phyloP scores from a whole-genome alignment of 192 early-diverging fungal genomes.

The Polychytrium aggregatum region DNA sequence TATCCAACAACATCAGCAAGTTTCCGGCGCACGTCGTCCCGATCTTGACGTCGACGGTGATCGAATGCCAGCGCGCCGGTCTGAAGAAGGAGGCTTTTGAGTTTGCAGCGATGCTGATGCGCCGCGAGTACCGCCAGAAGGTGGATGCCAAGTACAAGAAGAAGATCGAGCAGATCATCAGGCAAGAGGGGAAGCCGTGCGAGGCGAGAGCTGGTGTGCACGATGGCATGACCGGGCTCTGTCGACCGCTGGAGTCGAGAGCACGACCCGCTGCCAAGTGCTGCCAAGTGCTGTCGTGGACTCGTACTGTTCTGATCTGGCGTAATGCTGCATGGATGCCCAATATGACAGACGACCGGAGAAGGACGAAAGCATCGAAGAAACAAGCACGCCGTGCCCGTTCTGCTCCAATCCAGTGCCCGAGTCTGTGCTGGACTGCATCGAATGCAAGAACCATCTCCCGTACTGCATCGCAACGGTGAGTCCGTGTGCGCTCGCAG shows the following conservation, averaged over 20 bases:
- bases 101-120: constrained; percentile 44
- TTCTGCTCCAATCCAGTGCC: constrained; percentile 29
- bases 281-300: no score
- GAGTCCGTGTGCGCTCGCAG: constrained; percentile 3
- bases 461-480: constrained; percentile 53
- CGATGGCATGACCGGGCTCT: no score
- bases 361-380: constrained; percentile 31
- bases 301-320: not conserved
- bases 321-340: not conserved
- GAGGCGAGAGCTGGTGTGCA: no score
- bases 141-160: constrained; percentile 45
- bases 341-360: constrained; percentile 30
- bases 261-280: no score
- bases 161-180: constrained; percentile 44
- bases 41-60: constrained; percentile 51
- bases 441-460: constrained; percentile 45
- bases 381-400: constrained; percentile 37
- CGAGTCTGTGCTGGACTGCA: constrained; percentile 38
- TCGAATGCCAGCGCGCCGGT: constrained; percentile 43
- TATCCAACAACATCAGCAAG: constrained; percentile 40
- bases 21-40: constrained; percentile 43
- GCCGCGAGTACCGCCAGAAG: constrained; percentile 44
- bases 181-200: constrained; percentile 16
- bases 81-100: constrained; percentile 39
- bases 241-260: no score